These are phyloP conservation scores for Dothistroma pini DNA, from an alignment of 2,329 filamentous ascomycete species.

Conservation along the genomic window DNA sequence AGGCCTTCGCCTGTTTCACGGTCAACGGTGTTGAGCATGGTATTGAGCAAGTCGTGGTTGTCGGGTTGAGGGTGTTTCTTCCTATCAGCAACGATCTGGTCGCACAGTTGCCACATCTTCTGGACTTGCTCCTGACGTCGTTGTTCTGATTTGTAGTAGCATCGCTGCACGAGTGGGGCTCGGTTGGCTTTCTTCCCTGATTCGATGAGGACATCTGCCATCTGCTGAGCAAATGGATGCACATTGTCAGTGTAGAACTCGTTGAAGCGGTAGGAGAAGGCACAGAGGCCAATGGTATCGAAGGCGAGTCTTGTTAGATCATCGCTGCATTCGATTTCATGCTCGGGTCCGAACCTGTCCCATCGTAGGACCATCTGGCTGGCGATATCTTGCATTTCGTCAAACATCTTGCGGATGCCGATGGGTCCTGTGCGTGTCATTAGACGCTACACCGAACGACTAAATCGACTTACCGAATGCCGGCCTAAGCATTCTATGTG, in stretches of 20 bases:
- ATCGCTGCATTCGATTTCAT: slow-evolving; percentile 58
- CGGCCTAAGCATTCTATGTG: slow-evolving; percentile 44
- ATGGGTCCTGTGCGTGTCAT: slow-evolving; percentile 63
- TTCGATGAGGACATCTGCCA: slow-evolving; percentile 58
- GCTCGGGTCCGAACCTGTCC: slow-evolving; percentile 49
- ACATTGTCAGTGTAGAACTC: slow-evolving; percentile 61
- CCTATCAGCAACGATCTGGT: slow-evolving; percentile 56
- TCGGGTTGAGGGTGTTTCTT: slow-evolving; percentile 59
- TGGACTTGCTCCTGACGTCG: slow-evolving; percentile 53
- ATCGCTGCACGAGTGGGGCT: slow-evolving; percentile 37
- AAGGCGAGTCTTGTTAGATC: slow-evolving; percentile 71
- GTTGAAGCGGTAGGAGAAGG: slow-evolving; percentile 63
- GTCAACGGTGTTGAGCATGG: slow-evolving; percentile 66
- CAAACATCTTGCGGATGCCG: slow-evolving; percentile 64
- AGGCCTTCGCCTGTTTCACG: slow-evolving; percentile 60
- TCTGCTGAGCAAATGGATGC: slow-evolving; percentile 59
- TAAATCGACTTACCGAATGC: slow-evolving; percentile 44
- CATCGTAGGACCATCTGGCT: slow-evolving; percentile 34
- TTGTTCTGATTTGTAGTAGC: slow-evolving; percentile 44
- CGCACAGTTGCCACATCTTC: slow-evolving; percentile 58
- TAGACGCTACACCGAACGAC: slow-evolving; percentile 37
- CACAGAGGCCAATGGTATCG: slow-evolving; percentile 63
- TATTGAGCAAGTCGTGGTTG: slow-evolving; percentile 60
- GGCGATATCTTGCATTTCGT: slow-evolving; percentile 34
- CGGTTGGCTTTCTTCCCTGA: slow-evolving; percentile 38